Base-by-base conservation (phyloP, 192 early-diverging fungal species). In the Coemansia sp. region DNA sequence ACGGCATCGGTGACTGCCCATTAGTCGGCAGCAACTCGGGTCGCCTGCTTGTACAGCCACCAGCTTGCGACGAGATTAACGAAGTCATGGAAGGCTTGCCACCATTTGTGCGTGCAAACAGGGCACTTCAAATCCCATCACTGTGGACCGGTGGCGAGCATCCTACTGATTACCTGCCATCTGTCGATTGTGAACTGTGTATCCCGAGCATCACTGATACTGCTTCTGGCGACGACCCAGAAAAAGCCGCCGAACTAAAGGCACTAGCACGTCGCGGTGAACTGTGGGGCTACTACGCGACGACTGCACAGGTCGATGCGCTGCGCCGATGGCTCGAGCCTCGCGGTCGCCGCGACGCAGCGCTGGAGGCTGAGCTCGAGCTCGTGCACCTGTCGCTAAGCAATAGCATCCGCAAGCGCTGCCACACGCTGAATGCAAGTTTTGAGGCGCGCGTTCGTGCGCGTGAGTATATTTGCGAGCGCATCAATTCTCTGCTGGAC, bases 281-380 rank as follows among this genome's bases (percentile, higher is more conserved):
- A 19, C 48, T 69, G 34, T 87, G 78, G 80, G 81, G 81, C 15
- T 86, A 65, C 69, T 84, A 66, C 23, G 68, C 75, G 34, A 71
- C 59, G 22, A 45, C 80, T 38, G 61, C 54, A 23, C 74, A 93
- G 80, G 45, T 96, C 11, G 88, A 93, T 18, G 44, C 59, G 2
- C 75, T 97, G 34, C 27, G 86, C 46, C 54, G 64, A 21, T 93
- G 91, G 91, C 75, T 95, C 23, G 91, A 95, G 58, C 59, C 79
- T 12, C 83, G 89, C 12, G 95, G 95, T 30, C 61, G 78, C 9
- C 82, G 93, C 12, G 94, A 97, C 57, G 64, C 76, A 47, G 70
- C 67, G 13, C 65, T 96, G 39, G 62, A 79, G 9, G 69, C 74
- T 0, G 84, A 87, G 64, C 61, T 93, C 18, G 79, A 84, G 10